phyloP scores from a whole-genome alignment of 2,329 filamentous ascomycete species.

The Periconia macrospinosa region DNA sequence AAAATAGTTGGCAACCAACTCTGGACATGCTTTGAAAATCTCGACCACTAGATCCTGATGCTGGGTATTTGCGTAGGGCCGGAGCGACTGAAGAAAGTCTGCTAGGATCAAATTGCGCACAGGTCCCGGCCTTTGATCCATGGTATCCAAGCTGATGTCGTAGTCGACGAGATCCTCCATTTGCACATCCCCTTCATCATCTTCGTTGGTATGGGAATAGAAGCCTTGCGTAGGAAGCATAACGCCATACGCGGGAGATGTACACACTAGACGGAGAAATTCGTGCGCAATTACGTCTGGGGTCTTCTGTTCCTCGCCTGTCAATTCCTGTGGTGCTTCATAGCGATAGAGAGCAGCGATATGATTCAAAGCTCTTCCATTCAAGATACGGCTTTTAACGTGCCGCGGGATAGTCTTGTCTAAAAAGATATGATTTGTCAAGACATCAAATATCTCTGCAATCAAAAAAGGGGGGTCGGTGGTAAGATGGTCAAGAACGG shows the following conservation, averaged over 20 bases:
- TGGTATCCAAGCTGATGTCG: conserved; percentile 69
- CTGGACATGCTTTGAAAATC: conserved; percentile 80
- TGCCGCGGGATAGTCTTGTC: conserved; percentile 74
- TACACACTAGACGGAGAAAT: conserved; percentile 76
- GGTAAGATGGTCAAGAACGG: conserved; percentile 74
- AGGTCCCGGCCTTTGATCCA: conserved; percentile 70
- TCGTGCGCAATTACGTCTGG: conserved; percentile 73
- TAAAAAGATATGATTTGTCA: conserved; percentile 72
- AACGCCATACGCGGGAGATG: conserved; percentile 70
- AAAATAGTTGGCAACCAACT: conserved; percentile 88
- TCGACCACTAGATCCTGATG: conserved; percentile 80
- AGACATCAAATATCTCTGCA: conserved; percentile 69
- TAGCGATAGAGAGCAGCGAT: conserved; percentile 52
- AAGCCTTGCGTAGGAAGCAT: conserved; percentile 78
- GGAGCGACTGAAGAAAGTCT: conserved; percentile 75
- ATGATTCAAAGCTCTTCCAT: conserved; percentile 70
- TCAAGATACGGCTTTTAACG: conserved; percentile 75
- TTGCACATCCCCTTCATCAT: conserved; percentile 52
- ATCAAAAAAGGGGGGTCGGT: conserved; percentile 78
- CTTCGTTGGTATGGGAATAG: conserved; percentile 73
- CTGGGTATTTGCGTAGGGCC: conserved; percentile 78
- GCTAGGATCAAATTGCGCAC: conserved; percentile 80
- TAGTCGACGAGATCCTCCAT: conserved; percentile 48
- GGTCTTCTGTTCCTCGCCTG: conserved; percentile 51
- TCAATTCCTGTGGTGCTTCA: conserved; percentile 49